Base-by-base conservation (phyloP, 2,329 filamentous ascomycete genomes). In the Aureobasidium sp. region DNA sequence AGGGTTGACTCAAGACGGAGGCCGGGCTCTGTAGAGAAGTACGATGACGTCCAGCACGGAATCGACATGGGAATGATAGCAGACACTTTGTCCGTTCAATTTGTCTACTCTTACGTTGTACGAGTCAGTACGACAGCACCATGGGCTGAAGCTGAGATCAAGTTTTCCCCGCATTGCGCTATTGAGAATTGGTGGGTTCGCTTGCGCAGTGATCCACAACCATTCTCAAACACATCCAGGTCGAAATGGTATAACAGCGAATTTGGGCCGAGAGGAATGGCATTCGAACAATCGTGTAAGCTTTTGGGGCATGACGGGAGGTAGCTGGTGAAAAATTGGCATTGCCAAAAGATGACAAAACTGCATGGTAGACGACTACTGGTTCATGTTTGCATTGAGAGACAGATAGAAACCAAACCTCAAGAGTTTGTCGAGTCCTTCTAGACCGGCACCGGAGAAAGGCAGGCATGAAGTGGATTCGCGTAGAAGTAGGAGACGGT, bases 211-310 rank as follows among this genome's bases (percentile, higher is more conserved):
- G 36, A 53, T 53, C 51, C 20, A 36, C 49, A 27, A 8, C 20
- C 27, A 36, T 41, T 22, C 36, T 53, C 51, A 48, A 42, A 48
- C 29, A 42, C 34, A 41, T 60, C 9, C 41, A 58, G 42, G 25
- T 47, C n/a, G 42, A 47, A 29, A 25, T 58, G 41, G 22, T 58
- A 58, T 36, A 58, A 47, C 42, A 49, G 45, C 56, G 56, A 60
- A 11, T 25, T 58, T 47, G 27, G 42, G 25, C 55, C 55, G 55
- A 58, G 42, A 41, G 4, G 5, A 8, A 15, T 53, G 17, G 36
- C 36, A 34, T 31, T 53, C 22, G 14, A 5, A 9, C 20, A 25
- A 9, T 17, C 17, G 51, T 12, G 15, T 11, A 37, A 37, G 48
- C n/a, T 25, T 25, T 25, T 25, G 22, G 22, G 22, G 22, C 22